These are phyloP conservation scores for Saccharomycopsis phalli DNA, from an alignment of 1,139 yeast species.

Conservation along the genomic window DNA sequence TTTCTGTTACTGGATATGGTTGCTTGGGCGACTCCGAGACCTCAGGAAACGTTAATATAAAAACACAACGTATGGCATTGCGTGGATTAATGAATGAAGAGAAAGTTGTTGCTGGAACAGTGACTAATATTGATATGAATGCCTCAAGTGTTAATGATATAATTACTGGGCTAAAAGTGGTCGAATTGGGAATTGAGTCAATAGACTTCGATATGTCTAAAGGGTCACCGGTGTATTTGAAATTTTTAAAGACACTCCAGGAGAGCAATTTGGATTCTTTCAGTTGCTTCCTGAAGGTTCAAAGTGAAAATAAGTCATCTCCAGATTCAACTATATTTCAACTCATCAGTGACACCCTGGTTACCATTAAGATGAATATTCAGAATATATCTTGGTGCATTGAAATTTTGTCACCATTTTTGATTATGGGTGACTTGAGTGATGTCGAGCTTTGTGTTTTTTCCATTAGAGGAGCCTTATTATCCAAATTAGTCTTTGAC, in stretches of 20 bases:
- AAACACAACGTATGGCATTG: too few relatives aligned
- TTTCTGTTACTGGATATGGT: too few relatives aligned
- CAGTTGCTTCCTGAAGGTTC: too few relatives aligned
- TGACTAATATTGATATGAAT: neutral
- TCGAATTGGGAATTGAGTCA: conserved; percentile 2
- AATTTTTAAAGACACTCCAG: conserved; percentile 6
- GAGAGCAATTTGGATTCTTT: neutral
- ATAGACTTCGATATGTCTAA: conserved; percentile 2
- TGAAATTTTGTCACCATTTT: conserved; percentile 17
- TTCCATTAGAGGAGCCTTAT: conserved; percentile 1
- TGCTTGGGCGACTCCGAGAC: too few relatives aligned
- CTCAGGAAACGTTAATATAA: too few relatives aligned
- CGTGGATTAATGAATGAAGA: neutral
- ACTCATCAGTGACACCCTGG: neutral
- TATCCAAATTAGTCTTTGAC: neutral
- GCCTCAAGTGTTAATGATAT: neutral
- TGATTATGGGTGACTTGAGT: conserved; percentile 4
- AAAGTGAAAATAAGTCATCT: too few relatives aligned
- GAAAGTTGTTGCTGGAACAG: neutral
- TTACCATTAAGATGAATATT: conserved; percentile 1
- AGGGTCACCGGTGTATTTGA: conserved; percentile 13
- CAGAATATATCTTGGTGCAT: conserved; percentile 2
- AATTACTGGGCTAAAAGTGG: conserved; percentile 3
- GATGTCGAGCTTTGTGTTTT: neutral
- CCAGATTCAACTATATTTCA: too few relatives aligned